Evolutionary conservation across 139 green algal species (phyloP).

Genomic region (Zygnema cylindricum): DNA sequence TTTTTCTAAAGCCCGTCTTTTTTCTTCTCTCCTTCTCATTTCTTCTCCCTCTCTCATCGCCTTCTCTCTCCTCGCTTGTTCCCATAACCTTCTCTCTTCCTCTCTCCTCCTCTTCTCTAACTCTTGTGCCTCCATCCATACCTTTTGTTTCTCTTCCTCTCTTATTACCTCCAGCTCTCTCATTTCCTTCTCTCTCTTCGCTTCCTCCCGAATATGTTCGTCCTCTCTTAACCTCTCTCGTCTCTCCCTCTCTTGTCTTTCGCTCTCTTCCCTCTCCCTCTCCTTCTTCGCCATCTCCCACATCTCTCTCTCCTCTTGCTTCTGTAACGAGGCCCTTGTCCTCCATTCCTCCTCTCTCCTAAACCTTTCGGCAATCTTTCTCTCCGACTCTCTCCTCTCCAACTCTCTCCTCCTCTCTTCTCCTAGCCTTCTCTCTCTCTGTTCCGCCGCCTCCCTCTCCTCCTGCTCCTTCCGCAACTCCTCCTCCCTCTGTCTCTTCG

Average conservation of each 20-base stretch:
- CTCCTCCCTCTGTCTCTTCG: not conserved
- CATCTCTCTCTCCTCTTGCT: not conserved
- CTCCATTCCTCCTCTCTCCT: not conserved
- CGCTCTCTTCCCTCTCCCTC: not conserved
- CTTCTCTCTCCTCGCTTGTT: not conserved
- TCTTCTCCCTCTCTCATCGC: not conserved
- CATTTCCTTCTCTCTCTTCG: not conserved
- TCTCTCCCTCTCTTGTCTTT: not conserved
- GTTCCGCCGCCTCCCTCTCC: not conserved
- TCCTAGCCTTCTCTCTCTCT: not conserved
- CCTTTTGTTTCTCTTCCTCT: not conserved
- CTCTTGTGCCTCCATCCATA: not conserved
- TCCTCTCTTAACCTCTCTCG: conserved; percentile 3
- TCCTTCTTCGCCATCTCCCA: not conserved
- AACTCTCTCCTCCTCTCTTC: not conserved
- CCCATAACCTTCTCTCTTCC: not conserved
- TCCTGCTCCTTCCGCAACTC: not conserved
- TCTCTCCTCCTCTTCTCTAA: not conserved
- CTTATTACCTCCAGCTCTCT: not conserved
- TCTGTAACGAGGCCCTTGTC: not conserved
- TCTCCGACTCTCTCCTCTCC: not conserved
- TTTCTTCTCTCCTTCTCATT: not conserved
- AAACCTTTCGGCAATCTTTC: not conserved
- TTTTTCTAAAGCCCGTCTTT: not conserved
- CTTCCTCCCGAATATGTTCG: not conserved